Evolutionary conservation across 805 yeast genomes (phyloP).

Genomic region (Schizosaccharomyces osmophilus): DNA sequence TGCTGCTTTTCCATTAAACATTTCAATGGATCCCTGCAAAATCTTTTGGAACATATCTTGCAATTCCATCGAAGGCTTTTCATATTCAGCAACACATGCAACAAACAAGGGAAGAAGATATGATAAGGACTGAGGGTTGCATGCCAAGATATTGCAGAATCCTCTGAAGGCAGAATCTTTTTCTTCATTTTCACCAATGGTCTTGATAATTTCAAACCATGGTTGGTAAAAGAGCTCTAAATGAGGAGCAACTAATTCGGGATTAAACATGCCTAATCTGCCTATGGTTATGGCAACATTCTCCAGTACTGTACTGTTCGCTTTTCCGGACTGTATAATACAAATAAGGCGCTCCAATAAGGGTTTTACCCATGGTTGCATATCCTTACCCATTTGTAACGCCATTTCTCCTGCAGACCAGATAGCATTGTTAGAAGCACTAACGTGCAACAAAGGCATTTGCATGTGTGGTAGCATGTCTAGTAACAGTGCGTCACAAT

Average conservation of each 20-base stretch:
- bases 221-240: constrained; percentile 30
- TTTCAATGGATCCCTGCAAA: neutral
- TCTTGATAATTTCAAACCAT: constrained; percentile 51
- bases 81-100: constrained; percentile 26
- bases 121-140: constrained; percentile 43
- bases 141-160: constrained; percentile 40
- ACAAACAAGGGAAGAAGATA: constrained; percentile 28
- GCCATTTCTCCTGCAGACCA: constrained; percentile 86
- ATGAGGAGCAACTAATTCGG: constrained; percentile 34
- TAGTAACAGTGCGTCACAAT: constrained; percentile 13
- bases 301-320: constrained; percentile 41
- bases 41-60: constrained; percentile 10
- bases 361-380: constrained; percentile 29
- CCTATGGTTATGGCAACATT: constrained; percentile 81
- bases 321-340: constrained; percentile 18
- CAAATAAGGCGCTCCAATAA: constrained; percentile 32
- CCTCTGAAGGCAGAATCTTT: constrained; percentile 75
- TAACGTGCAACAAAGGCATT: constrained; percentile 19
- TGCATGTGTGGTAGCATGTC: constrained; percentile 27
- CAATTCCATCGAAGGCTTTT: constrained; percentile 13
- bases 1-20: constrained; percentile 1
- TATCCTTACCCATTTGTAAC: constrained; percentile 25
- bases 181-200: constrained; percentile 57
- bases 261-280: constrained; percentile 43
- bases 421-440: constrained; percentile 61